A percentile compares a stretch with the other conserved stretches of the same genome.
Evolutionary conservation across 768 basidiomycete species (phyloP).

Genomic region (Amyloporia xantha): DNA sequence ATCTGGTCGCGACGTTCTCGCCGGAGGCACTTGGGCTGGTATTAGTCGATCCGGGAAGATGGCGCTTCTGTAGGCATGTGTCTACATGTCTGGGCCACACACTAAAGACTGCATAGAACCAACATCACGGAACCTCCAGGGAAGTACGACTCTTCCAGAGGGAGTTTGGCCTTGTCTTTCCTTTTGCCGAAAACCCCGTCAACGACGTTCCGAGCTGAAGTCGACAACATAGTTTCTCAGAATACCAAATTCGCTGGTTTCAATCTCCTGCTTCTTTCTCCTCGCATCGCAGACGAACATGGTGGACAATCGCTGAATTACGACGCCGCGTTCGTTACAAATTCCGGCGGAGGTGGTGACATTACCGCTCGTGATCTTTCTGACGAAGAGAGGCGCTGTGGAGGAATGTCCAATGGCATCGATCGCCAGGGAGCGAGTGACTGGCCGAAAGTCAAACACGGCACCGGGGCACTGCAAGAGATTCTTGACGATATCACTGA

Average conservation of each 20-base stretch:
- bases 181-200: conserved; percentile 44
- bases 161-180: conserved; percentile 60
- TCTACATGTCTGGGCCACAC: conserved; percentile 3
- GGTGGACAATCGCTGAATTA: conserved; percentile 33
- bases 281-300: conserved; percentile 19
- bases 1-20: conserved; percentile 67
- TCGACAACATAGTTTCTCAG: conserved; percentile 37
- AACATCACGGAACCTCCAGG: conserved; percentile 72
- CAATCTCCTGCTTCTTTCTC: conserved; percentile 66
- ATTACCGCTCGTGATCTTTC: conserved; percentile 50
- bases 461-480: conserved; percentile 38
- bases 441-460: conserved; percentile 74
- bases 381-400: conserved; percentile 39
- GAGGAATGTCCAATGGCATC: conserved; percentile 71
- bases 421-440: conserved; percentile 52
- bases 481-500: conserved; percentile 34
- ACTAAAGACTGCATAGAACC: conserved; percentile 41
- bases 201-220: conserved; percentile 42
- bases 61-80: conserved; percentile 57
- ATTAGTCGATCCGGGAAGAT: conserved; percentile 57
- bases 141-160: conserved; percentile 54
- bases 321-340: conserved; percentile 56
- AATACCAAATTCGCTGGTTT: conserved; percentile 68
- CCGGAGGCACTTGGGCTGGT: conserved; percentile 83
- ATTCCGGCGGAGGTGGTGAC: conserved; percentile 60